These are phyloP conservation scores for Pseudogymnoascus pannorum DNA, from an alignment of 2,329 filamentous ascomycete genomes.

Conservation along the genomic window DNA sequence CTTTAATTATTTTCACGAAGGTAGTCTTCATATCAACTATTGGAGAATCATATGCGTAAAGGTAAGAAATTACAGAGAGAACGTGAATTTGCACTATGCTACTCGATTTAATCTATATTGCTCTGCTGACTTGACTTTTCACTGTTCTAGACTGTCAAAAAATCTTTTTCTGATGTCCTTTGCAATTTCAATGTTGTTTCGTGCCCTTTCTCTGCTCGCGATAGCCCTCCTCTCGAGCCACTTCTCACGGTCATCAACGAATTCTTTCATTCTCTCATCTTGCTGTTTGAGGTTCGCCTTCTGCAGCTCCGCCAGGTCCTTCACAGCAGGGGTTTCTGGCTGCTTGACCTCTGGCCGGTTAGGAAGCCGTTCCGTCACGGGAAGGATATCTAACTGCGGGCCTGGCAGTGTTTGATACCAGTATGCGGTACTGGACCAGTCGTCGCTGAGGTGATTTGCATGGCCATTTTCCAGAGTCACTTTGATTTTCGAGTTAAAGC, in stretches of 20 bases:
- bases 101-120: background rate
- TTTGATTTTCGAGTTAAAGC: slow-evolving; percentile 27
- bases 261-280: slow-evolving; percentile 19
- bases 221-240: slow-evolving; percentile 23
- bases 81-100: background rate
- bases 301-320: background rate
- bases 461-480: slow-evolving; percentile 27
- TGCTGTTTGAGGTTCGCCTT: slow-evolving; percentile 16
- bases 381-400: slow-evolving; percentile 26
- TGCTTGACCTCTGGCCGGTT: slow-evolving; percentile 13
- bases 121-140: background rate
- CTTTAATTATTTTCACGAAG: too few species aligned
- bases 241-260: slow-evolving; percentile 21
- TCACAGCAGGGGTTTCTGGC: slow-evolving; percentile 11
- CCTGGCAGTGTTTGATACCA: slow-evolving; percentile 30
- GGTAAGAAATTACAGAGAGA: background rate
- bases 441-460: slow-evolving; percentile 29
- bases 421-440: slow-evolving; percentile 29
- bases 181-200: slow-evolving; percentile 15
- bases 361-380: slow-evolving; percentile 21
- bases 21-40: too few species aligned
- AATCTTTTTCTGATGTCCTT: slow-evolving; percentile 15
- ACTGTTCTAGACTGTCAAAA: background rate
- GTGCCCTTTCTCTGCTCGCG: slow-evolving; percentile 17
- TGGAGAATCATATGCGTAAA: background rate